A percentile compares a stretch with the other conserved stretches of the same genome.
Conservation (phyloP, 805 yeast genomes). For the Yamadazyma sp. region DNA sequence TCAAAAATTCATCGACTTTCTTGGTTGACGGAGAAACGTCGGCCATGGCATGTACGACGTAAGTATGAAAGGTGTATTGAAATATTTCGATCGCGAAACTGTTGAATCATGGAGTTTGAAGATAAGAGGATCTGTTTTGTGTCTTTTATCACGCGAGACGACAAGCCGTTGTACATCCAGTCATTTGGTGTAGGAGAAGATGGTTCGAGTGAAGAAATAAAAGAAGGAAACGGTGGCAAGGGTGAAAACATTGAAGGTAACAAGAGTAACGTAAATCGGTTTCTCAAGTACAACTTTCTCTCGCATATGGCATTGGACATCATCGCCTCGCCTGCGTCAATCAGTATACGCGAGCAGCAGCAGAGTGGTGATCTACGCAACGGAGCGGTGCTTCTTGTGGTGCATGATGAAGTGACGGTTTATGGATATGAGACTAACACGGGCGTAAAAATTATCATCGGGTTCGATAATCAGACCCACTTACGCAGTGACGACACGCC, state of each 20-base stretch:
- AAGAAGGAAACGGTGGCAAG: constrained; percentile 14
- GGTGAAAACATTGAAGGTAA: constrained; percentile 1
- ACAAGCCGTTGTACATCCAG: constrained; percentile 61
- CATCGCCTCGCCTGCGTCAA: constrained; percentile 53
- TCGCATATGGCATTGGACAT: constrained; percentile 78
- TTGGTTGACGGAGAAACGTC: constrained; percentile 21
- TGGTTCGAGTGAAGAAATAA: no score
- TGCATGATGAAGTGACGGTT: constrained; percentile 65
- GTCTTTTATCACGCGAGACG: constrained; percentile 56
- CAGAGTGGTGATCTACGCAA: constrained; percentile 18
- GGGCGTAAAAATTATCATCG: constrained; percentile 65
- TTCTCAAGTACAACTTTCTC: constrained; percentile 63
- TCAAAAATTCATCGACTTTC: constrained; percentile 40
- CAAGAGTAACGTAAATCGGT: constrained; percentile 35
- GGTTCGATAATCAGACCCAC: constrained; percentile 28
- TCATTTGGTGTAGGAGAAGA: constrained; percentile 42
- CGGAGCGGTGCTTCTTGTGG: constrained; percentile 51
- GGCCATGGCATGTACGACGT: neutral
- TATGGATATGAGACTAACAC: constrained; percentile 70
- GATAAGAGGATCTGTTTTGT: constrained; percentile 46
- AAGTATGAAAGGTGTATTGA: neutral
- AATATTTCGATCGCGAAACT: constrained; percentile 1
- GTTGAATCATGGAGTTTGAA: constrained; percentile 9
- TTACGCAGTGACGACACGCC: constrained; percentile 5
- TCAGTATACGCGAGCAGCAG: constrained; percentile 39